Conservation (phyloP, 306 rosid species). For the Medicago truncatula region DNA sequence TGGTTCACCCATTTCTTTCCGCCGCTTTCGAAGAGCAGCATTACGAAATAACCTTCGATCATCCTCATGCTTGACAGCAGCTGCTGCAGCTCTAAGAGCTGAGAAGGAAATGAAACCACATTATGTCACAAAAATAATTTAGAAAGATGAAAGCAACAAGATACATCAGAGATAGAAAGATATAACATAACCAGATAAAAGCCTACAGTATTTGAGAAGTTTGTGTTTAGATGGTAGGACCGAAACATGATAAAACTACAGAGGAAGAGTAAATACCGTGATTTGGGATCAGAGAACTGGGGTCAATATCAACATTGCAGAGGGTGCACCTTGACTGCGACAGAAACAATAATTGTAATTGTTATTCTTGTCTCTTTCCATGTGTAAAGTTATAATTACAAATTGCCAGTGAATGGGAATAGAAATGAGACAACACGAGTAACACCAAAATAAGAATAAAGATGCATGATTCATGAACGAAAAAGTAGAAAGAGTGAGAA, state of each 20-base stretch:
- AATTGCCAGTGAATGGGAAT: slow-evolving; percentile 33
- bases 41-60: slow-evolving; percentile 91
- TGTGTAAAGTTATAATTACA: slow-evolving; percentile 50
- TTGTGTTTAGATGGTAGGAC: slow-evolving; percentile 32
- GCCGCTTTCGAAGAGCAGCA: slow-evolving; percentile 88
- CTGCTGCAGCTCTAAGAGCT: slow-evolving; percentile 98
- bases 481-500: slow-evolving; percentile 24
- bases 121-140: slow-evolving; percentile 14
- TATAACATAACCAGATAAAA: slow-evolving; percentile 19
- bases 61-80: slow-evolving; percentile 91
- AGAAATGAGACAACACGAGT: slow-evolving; percentile 42
- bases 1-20: slow-evolving; percentile 91
- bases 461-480: slow-evolving; percentile 10
- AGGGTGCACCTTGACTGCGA: slow-evolving; percentile 90
- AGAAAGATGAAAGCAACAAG: slow-evolving; percentile 23
- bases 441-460: slow-evolving; percentile 42
- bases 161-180: slow-evolving; percentile 26
- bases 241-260: slow-evolving; percentile 22
- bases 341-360: slow-evolving; percentile 59
- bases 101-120: slow-evolving; percentile 45
- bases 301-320: slow-evolving; percentile 82
- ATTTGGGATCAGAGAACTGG: slow-evolving; percentile 80
- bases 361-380: slow-evolving; percentile 51
- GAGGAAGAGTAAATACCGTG: slow-evolving; percentile 60
- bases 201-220: slow-evolving; percentile 17